phyloP scores from a whole-genome alignment of 805 yeast genomes.

The Candida parachauliodes region DNA sequence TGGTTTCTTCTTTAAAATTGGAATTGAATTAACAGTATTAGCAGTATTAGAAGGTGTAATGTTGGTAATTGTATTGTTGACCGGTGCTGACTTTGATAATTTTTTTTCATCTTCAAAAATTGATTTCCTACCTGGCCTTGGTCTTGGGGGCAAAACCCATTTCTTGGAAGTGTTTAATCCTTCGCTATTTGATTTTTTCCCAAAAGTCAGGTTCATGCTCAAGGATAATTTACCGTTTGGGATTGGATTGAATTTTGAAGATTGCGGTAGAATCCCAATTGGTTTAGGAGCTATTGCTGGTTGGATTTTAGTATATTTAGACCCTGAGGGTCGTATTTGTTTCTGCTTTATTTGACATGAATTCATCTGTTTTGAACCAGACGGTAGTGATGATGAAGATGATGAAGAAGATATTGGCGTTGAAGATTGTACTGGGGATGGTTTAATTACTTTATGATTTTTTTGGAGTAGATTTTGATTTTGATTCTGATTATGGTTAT shows the following conservation, averaged over 20 bases:
- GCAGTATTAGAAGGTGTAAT: too few species aligned
- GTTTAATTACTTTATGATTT: not conserved
- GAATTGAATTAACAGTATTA: too few species aligned
- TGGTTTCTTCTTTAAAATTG: slow-evolving; percentile 9
- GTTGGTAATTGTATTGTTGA: too few species aligned
- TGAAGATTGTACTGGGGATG: too few species aligned
- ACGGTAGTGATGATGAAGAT: not conserved
- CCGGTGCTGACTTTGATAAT: not conserved
- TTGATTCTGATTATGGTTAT: not conserved
- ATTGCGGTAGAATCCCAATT: slow-evolving; percentile 27
- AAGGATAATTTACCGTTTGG: slow-evolving; percentile 18
- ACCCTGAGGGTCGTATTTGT: not conserved
- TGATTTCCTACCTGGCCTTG: slow-evolving; percentile 42
- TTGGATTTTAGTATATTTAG: slow-evolving; percentile 33
- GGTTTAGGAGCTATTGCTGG: slow-evolving; percentile 40
- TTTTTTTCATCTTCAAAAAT: slow-evolving; percentile 10
- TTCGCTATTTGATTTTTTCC: not conserved
- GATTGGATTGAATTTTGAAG: slow-evolving; percentile 18
- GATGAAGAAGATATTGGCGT: too few species aligned
- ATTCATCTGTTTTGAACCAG: not conserved
- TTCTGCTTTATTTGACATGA: not conserved
- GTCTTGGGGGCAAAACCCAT: slow-evolving; percentile 41
- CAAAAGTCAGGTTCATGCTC: slow-evolving; percentile 8
- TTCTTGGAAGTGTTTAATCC: slow-evolving; percentile 29
- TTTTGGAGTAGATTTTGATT: not conserved